phyloP scores from a whole-genome alignment of 192 early-diverging fungal species.

The Diversispora epigaea region DNA sequence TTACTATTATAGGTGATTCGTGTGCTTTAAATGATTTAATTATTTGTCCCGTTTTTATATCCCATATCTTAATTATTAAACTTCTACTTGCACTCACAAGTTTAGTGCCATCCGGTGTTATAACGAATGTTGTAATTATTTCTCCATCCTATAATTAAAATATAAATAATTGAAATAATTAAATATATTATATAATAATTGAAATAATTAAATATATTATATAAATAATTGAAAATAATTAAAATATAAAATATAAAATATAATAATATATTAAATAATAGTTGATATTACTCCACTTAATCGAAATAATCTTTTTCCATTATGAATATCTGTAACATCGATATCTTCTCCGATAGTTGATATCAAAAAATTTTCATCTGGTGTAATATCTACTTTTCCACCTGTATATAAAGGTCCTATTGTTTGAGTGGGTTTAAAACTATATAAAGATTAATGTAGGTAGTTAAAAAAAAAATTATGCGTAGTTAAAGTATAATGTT shows the following conservation, averaged over 20 bases:
- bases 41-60: slow-evolving; percentile 59
- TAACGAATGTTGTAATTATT: slow-evolving; percentile 82
- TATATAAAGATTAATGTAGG: slow-evolving; percentile 38
- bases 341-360: slow-evolving; percentile 85
- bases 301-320: slow-evolving; percentile 59
- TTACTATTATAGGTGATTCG: slow-evolving; percentile 89
- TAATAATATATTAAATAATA: neutral
- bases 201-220: neutral
- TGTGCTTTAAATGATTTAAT: slow-evolving; percentile 81
- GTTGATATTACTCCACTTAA: slow-evolving; percentile 59
- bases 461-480: neutral
- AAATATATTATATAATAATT: neutral
- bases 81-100: slow-evolving; percentile 82
- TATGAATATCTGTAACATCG: slow-evolving; percentile 67
- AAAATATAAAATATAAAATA: too few relatives aligned
- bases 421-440: slow-evolving; percentile 72
- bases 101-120: slow-evolving; percentile 73
- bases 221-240: too few relatives aligned
- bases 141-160: slow-evolving; percentile 65
- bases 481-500: neutral
- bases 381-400: slow-evolving; percentile 71
- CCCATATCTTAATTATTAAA: slow-evolving; percentile 77
- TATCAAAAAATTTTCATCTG: slow-evolving; percentile 68
- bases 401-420: slow-evolving; percentile 93
- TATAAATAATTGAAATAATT: neutral